Conservation (phyloP, 2,329 filamentous ascomycete species). For the Colletotrichum sp. region DNA sequence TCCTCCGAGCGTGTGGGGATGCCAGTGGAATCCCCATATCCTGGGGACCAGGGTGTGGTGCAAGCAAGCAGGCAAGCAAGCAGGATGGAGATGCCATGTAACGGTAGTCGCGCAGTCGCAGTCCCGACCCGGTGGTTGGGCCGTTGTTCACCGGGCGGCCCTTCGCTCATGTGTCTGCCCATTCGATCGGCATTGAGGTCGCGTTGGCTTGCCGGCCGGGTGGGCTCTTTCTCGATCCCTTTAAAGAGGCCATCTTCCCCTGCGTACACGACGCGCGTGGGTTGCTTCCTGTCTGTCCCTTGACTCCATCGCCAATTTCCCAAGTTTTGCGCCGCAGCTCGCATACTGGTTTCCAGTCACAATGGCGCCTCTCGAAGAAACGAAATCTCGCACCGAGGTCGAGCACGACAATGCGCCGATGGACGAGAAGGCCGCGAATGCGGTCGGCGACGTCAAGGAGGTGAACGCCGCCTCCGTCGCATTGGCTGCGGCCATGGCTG, state of each 20-base stretch:
- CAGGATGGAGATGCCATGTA: constrained; percentile 11
- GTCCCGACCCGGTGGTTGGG: constrained; percentile 6
- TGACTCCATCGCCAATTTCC: neutral
- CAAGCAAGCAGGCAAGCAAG: neutral
- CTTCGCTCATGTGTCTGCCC: neutral
- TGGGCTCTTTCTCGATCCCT: neutral
- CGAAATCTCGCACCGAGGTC: constrained; percentile 7
- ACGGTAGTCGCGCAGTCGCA: neutral
- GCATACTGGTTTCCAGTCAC: neutral
- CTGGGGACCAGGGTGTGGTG: neutral
- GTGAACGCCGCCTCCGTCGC: constrained; percentile 41
- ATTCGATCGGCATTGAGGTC: neutral
- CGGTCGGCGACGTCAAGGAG: constrained; percentile 30
- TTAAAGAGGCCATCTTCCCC: neutral
- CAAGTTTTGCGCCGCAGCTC: neutral
- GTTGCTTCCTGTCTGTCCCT: neutral
- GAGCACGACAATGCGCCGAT: constrained; percentile 13
- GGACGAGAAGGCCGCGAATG: constrained; percentile 5
- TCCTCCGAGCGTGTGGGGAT: constrained; percentile 4
- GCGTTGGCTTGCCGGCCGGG: neutral
- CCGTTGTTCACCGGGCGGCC: neutral
- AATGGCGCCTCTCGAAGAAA: constrained; percentile 11
- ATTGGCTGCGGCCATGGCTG: constrained; percentile 36
- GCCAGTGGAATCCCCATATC: neutral
- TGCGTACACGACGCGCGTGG: neutral